Evolutionary conservation across 106 monocot species (phyloP).

Genomic region (Dendrobium huoshanense): DNA sequence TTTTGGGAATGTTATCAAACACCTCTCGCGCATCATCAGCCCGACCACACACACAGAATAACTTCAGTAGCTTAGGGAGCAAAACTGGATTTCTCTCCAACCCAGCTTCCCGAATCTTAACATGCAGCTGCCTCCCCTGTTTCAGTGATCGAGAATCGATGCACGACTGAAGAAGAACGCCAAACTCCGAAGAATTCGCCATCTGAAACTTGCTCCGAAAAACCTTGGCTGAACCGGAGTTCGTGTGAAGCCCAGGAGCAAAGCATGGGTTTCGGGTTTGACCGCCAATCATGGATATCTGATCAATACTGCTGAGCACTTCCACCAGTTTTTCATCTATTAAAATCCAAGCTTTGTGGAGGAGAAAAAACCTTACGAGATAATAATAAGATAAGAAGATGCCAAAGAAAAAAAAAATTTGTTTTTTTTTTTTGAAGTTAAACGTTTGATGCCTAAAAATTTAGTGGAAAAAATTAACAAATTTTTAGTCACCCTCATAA

Average conservation of each 20-base stretch:
- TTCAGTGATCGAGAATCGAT: slow-evolving; percentile 32
- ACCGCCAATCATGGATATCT: not conserved
- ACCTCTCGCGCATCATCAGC: slow-evolving; percentile 16
- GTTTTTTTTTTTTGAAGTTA: too few species aligned
- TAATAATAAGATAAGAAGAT: too few species aligned
- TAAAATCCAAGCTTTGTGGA: not conserved
- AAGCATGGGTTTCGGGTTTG: not conserved
- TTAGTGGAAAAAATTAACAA: not conserved
- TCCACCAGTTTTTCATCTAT: not conserved
- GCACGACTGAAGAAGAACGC: slow-evolving; percentile 26
- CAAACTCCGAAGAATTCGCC: slow-evolving; percentile 20
- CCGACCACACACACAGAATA: slow-evolving; percentile 25
- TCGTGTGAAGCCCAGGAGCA: not conserved
- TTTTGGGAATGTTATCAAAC: slow-evolving; percentile 32
- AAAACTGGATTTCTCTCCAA: slow-evolving; percentile 33
- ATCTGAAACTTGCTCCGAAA: not conserved
- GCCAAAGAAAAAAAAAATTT: too few species aligned
- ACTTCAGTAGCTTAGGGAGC: slow-evolving; percentile 34
- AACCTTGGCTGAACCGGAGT: not conserved
- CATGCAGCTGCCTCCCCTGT: slow-evolving; percentile 25
- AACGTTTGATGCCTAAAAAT: not conserved
- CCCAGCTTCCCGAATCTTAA: slow-evolving; percentile 26
- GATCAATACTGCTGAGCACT: not conserved
- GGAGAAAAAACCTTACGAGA: too few species aligned
- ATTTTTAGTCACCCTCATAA: too few species aligned